phyloP scores from a whole-genome alignment of 768 basidiomycete species.

The Gautieria morchelliformis region DNA sequence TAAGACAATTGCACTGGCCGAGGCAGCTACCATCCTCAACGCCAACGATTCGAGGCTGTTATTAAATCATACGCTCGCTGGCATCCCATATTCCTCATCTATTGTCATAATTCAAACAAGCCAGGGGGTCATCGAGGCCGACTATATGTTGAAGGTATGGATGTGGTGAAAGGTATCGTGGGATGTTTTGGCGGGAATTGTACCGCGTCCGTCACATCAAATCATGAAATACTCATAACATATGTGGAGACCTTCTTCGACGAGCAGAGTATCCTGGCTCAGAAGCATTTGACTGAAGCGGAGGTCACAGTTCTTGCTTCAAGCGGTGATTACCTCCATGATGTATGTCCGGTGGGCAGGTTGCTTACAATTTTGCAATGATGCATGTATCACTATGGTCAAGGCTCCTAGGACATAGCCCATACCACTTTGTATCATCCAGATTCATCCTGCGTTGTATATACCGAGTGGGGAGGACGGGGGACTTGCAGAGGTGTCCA shows the following conservation, averaged over 20 bases:
- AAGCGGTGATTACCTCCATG: background rate
- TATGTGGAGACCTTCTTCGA: slow-evolving; percentile 6
- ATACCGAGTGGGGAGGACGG: no score
- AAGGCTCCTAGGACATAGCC: no score
- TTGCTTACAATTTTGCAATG: no score
- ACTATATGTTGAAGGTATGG: slow-evolving; percentile 40
- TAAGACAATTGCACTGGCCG: slow-evolving; percentile 3
- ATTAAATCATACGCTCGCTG: background rate
- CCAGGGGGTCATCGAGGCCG: slow-evolving; percentile 3
- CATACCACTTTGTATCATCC: no score
- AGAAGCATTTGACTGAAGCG: background rate
- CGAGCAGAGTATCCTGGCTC: background rate
- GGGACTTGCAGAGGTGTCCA: no score
- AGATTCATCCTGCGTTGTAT: no score
- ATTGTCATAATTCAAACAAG: slow-evolving; percentile 4
- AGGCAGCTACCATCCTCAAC: slow-evolving; percentile 6
- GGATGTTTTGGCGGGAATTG: slow-evolving; percentile 2
- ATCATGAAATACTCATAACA: background rate
- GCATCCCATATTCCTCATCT: slow-evolving; percentile 1
- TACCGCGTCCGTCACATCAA: background rate
- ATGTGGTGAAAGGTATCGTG: slow-evolving; percentile 26
- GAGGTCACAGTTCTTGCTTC: background rate
- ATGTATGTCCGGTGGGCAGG: no score
- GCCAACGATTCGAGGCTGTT: background rate
- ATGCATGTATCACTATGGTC: no score